These are phyloP conservation scores for Albifimbria verrucaria DNA, from an alignment of 2,329 filamentous ascomycete species.

Conservation along the genomic window DNA sequence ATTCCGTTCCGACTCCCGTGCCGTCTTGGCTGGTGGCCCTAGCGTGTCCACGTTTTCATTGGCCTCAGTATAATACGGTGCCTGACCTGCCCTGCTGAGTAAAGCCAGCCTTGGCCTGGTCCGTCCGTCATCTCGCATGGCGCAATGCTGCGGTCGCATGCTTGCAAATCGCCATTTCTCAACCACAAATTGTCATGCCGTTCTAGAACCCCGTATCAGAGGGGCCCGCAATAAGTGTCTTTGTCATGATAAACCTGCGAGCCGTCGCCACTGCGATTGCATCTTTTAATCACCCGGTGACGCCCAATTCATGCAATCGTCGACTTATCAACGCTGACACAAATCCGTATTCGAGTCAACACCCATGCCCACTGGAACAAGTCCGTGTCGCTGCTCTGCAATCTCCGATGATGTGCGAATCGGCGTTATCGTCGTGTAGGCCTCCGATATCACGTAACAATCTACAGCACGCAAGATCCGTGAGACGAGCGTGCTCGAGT, in stretches of 20 bases:
- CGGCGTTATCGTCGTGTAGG: no score
- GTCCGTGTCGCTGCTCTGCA: no score
- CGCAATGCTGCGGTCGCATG: background rate
- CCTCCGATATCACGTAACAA: no score
- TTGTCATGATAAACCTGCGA: background rate
- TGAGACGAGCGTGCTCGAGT: no score
- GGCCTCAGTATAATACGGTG: background rate
- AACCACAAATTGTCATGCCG: background rate
- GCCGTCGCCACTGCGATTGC: background rate
- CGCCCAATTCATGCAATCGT: background rate
- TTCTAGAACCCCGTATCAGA: no score
- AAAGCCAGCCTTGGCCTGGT: background rate
- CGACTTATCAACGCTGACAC: background rate
- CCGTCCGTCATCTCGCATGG: no score
- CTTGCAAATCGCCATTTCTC: background rate
- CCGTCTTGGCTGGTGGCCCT: background rate
- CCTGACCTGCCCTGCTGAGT: background rate
- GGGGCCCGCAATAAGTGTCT: no score
- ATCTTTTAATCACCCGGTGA: background rate
- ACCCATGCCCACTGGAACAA: background rate
- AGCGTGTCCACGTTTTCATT: background rate
- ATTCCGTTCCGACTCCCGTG: background rate
- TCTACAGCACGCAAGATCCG: no score
- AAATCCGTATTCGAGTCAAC: background rate
- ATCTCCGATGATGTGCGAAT: no score